Percentiles rank a stretch among this genome's conserved stretches.
Conservation (phyloP, 2,329 filamentous ascomycete species). For the Pseudogymnoascus sp. region DNA sequence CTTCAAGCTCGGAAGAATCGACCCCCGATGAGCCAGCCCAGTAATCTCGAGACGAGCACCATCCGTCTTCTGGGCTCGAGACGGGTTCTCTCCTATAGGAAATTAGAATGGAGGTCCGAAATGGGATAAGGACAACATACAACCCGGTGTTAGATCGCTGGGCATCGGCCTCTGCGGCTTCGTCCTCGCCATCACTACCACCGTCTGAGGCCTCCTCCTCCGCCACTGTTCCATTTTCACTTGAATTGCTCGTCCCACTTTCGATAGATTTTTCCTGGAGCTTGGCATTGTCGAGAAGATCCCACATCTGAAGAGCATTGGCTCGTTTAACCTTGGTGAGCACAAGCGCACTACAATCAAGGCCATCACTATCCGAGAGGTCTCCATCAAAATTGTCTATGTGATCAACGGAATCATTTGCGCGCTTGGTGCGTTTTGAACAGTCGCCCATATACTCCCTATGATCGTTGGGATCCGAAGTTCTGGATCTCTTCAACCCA, state of each 20-base stretch:
- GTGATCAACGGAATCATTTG: not conserved
- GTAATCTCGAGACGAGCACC: conserved; percentile 3
- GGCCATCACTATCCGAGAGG: not conserved
- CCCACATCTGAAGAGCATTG: not conserved
- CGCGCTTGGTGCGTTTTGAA: not conserved
- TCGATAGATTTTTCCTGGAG: not conserved
- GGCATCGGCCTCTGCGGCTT: not conserved
- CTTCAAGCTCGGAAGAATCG: not conserved
- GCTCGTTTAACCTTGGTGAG: not conserved
- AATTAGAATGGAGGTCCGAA: not conserved
- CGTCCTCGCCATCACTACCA: not conserved
- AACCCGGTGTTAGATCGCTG: not conserved
- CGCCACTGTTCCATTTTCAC: not conserved
- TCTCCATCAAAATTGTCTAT: not conserved
- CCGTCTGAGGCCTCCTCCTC: not conserved
- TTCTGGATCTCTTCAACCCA: not conserved
- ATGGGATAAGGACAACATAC: not conserved
- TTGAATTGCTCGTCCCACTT: not conserved
- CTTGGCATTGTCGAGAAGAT: not conserved
- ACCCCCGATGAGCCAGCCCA: not conserved
- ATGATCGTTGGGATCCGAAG: not conserved
- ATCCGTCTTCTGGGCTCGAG: not conserved
- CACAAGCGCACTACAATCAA: not conserved
- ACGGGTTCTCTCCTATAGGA: not conserved
- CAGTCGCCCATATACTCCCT: not conserved